Evolutionary conservation across 257 asterid genomes (phyloP), one percentile per base, ranked within the genome.

Genomic region (Solanum stenotomum): DNA sequence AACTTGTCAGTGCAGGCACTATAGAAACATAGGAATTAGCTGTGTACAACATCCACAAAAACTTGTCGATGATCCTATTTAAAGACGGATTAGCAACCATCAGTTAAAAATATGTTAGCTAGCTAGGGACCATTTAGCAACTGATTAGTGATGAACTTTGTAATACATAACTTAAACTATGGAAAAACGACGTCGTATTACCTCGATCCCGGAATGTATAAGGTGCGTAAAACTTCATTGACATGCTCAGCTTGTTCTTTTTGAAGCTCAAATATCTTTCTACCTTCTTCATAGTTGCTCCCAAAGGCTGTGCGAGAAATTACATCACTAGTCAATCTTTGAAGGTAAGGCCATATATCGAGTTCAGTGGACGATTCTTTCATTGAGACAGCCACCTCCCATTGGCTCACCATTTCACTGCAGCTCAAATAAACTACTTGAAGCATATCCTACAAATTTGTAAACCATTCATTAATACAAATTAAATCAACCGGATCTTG

Each of bases 281-380:
- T 87, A 22, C 94, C 95, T 90, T 93, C 94, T 88, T 89, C 89
- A 84, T 91, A 92, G 82, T 83, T 92, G 27, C 94, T 91, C 6
- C 93, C 95, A 89, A 93, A 93, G 31, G 94, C 90, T 22, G 95
- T 89, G 5, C 95, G 91, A 13, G 94, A 92, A 67, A 93, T 90
- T 4, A 89, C 92, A 77, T 90, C 94, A 27, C 91, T 61, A 0
- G 91, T 37, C 70, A 93, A 67, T 3, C 34, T 86, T 85, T 92
- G 91, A n/a, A 93, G 87, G 61, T 75, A 33, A 76, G 94, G 95
- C 94, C 94, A 92, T 33, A 92, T 90, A 63, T 93, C 91, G 82
- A 91, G 38, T 83, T 92, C 93, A 2, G 87, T 13, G 0, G 89
- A 89, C 16, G 81, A 72, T 33, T 88, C 91, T 76, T 81, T 87